These are phyloP conservation scores for Aspergillus sp. DNA, from an alignment of 2,329 filamentous ascomycete species.

Conservation along the genomic window DNA sequence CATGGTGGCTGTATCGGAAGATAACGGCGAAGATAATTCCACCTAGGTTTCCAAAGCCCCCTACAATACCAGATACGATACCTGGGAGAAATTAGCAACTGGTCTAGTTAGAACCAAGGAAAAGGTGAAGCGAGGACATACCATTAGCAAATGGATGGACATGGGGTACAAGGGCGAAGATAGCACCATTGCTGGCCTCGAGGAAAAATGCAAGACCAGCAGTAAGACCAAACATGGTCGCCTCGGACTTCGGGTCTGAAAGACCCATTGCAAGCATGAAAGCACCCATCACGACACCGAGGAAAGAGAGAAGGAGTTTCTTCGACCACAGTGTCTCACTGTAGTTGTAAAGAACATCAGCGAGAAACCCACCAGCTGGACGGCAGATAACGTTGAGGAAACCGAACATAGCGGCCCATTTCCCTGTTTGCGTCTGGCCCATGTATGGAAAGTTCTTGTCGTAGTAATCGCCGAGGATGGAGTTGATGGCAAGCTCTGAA, in stretches of 20 bases:
- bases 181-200: constrained; percentile 81
- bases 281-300: constrained; percentile 57
- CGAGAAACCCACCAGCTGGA: constrained; percentile 51
- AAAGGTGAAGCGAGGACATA: constrained; percentile 25
- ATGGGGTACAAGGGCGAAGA: constrained; percentile 83
- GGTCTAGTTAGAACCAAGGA: background rate
- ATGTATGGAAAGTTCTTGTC: constrained; percentile 55
- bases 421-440: constrained; percentile 55
- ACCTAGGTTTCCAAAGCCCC: constrained; percentile 79
- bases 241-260: constrained; percentile 60
- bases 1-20: constrained; percentile 70
- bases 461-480: constrained; percentile 61
- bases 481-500: constrained; percentile 61
- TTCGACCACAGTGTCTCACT: constrained; percentile 60
- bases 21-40: constrained; percentile 82
- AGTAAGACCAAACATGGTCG: constrained; percentile 73
- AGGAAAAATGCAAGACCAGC: constrained; percentile 77
- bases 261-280: constrained; percentile 65
- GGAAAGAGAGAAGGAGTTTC: constrained; percentile 60
- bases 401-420: constrained; percentile 57
- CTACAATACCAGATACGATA: constrained; percentile 72
- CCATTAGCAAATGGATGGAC: constrained; percentile 82
- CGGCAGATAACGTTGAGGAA: constrained; percentile 52
- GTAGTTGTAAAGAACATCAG: constrained; percentile 55
- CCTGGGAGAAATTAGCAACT: constrained; percentile 27